phyloP scores from a whole-genome alignment of 31 red algal species.

The Bonnemaisonia californica region DNA sequence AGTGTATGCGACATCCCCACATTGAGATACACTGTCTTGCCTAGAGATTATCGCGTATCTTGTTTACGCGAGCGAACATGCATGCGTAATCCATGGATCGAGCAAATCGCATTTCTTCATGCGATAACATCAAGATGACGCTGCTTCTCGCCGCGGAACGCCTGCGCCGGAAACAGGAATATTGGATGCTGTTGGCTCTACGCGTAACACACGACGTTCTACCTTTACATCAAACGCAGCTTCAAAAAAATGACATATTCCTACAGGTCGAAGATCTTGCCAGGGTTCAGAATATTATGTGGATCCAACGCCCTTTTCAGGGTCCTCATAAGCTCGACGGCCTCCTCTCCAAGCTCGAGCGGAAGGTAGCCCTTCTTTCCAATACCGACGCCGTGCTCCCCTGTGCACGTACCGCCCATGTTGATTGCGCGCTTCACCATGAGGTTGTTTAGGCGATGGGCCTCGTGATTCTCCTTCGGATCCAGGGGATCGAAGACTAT shows the following conservation, averaged over 20 bases:
- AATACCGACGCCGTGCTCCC: constrained; percentile 96
- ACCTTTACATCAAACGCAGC: no score
- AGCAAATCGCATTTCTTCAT: no score
- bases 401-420: constrained; percentile 96
- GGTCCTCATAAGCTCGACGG: constrained; percentile 82
- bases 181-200: no score
- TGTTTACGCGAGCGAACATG: no score
- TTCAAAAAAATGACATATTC: neutral
- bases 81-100: no score
- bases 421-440: constrained; percentile 83
- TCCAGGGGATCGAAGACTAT: constrained; percentile 83
- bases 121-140: no score
- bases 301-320: constrained; percentile 93
- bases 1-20: no score
- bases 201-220: no score
- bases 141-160: no score
- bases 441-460: constrained; percentile 63
- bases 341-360: constrained; percentile 77
- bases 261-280: constrained; percentile 87
- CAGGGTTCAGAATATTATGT: constrained; percentile 93
- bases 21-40: no score
- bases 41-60: no score
- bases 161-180: no score
- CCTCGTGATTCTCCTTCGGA: constrained; percentile 72
- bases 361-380: constrained; percentile 93